Conservation (phyloP, 208 protist species). For the Entamoeba invadens region DNA sequence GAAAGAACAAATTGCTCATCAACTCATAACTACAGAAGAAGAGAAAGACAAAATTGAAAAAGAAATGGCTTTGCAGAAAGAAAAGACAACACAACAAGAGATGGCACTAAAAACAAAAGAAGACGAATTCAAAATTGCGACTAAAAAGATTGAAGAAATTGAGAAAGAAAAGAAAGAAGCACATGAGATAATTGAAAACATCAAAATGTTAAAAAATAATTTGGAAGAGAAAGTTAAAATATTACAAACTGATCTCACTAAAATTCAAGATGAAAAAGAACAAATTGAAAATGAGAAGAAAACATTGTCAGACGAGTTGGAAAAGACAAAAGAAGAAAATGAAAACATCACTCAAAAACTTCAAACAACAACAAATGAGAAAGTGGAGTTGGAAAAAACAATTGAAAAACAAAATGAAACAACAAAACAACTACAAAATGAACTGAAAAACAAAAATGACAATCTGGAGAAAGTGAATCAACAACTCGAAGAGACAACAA, state of each 20-base stretch:
- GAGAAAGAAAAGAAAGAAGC: no score
- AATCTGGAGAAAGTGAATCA: no score
- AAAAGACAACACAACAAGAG: neutral
- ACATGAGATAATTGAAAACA: no score
- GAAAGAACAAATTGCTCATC: no score
- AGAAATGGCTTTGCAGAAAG: no score
- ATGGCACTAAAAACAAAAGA: neutral
- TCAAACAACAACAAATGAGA: neutral
- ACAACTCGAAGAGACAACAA: no score
- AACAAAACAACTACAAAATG: neutral
- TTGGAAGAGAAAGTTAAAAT: neutral
- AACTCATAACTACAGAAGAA: no score
- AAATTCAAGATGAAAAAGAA: neutral
- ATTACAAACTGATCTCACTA: neutral
- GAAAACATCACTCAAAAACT: neutral
- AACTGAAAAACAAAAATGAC: neutral
- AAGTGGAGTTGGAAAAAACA: neutral
- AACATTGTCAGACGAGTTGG: neutral
- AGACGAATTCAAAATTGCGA: neutral
- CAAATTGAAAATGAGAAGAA: neutral
- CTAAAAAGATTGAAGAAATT: neutral
- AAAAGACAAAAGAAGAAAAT: neutral
- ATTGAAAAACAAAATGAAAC: neutral
- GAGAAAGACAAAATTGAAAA: no score
- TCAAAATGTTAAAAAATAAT: neutral